Evolutionary conservation across 331 rosid genomes (phyloP), one percentile per base, ranked within the genome.

Genomic region (Telfairia occidentalis): DNA sequence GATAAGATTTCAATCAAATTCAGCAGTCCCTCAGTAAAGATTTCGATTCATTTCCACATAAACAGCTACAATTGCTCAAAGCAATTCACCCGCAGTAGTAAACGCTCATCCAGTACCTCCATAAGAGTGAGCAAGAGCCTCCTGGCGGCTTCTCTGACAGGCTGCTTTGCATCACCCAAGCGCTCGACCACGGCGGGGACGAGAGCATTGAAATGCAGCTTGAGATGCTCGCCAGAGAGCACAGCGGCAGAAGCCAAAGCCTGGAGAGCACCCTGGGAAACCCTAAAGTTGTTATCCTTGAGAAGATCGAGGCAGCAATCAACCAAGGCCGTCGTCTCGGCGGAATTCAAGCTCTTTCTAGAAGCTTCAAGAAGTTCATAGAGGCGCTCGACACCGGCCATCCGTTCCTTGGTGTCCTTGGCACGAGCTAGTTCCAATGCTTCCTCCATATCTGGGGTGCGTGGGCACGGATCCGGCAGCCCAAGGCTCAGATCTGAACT

Each of bases 351-450:
- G 76, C 89, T 84, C 91, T 86, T 95, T 64, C 94, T 84, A 0
- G 97, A 92, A 81, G 96, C 88, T 85, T 95, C 99, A 3, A 95
- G 89, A 63, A 92, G 87, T 76, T 92, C 90, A 72, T 92, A 90
- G 65, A 95, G 96, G 6, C 96, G 95, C 84, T 95, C 99, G 29
- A 95, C 99, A 1, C 99, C 97, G 0, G 99, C 99, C 97, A 95
- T 90, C 23, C 99, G 86, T 87, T 90, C 96, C 85, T 95, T 92
- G 0, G 92, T 84, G 82, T 95, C 99, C 83, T 95, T 95, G 66
- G 97, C 93, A 35, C 97, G 96, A 13, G 95, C 91, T 34, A 90
- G 96, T 59, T 92, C 97, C 69, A 95, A 81, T 37, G 96, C 99
- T 81, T 89, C 92, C 87, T 95, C 99, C 99, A 95, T 95, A 42